phyloP scores from a whole-genome alignment of 768 basidiomycete species.

The Vararia minispora region DNA sequence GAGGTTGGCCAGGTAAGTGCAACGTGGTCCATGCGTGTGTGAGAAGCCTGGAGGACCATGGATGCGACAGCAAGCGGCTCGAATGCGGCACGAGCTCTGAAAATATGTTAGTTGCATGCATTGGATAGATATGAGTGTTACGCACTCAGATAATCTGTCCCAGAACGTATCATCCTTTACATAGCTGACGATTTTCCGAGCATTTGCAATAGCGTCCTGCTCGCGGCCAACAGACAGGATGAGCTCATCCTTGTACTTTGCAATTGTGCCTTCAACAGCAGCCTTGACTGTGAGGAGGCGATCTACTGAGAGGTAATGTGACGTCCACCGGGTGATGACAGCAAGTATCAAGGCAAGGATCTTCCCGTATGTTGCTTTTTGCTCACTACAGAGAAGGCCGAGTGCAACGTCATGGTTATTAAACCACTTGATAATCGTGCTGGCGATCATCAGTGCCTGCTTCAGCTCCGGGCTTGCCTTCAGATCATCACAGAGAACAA shows the following conservation, averaged over 20 bases:
- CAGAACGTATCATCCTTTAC: slow-evolving; percentile 6
- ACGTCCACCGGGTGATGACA: slow-evolving; percentile 12
- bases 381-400: slow-evolving; percentile 12
- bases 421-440: slow-evolving; percentile 20
- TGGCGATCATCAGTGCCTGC: slow-evolving; percentile 1
- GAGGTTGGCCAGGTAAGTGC: slow-evolving; percentile 10
- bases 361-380: too few species aligned
- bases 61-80: slow-evolving; percentile 13
- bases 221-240: slow-evolving; percentile 2
- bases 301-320: slow-evolving; percentile 5
- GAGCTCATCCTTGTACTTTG: too few species aligned
- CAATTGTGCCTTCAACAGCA: too few species aligned
- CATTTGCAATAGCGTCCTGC: too few species aligned
- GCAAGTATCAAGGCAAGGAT: slow-evolving; percentile 8
- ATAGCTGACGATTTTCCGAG: not conserved
- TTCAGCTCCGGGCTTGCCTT: not conserved
- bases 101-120: too few species aligned
- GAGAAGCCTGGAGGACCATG: slow-evolving; percentile 8
- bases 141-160: slow-evolving; percentile 2
- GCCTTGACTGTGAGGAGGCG: slow-evolving; percentile 8
- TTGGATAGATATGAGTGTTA: not conserved
- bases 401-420: slow-evolving; percentile 19
- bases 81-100: too few species aligned
- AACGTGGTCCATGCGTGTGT: slow-evolving; percentile 12
- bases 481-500: slow-evolving; percentile 19